These are phyloP conservation scores for Lepiota venenata DNA, from an alignment of 768 basidiomycete species.

Conservation along the genomic window DNA sequence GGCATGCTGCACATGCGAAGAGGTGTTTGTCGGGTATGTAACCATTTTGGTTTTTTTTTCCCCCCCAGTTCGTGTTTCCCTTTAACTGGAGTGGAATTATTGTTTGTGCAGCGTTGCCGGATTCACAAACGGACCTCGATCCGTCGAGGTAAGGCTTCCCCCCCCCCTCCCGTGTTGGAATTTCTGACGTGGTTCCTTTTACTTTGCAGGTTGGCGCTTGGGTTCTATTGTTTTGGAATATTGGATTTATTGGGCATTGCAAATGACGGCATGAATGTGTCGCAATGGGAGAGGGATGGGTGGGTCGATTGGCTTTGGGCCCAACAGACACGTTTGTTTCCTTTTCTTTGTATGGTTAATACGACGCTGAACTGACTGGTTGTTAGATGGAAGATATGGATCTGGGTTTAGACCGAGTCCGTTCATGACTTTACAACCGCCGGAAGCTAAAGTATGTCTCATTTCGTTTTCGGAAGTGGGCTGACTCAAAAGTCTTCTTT, in stretches of 20 bases:
- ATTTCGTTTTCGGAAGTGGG: not conserved
- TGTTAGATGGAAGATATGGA: constrained; percentile 53
- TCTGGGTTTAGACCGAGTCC: constrained; percentile 75
- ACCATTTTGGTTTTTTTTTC: not conserved
- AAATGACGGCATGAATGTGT: constrained; percentile 30
- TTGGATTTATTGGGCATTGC: constrained; percentile 72
- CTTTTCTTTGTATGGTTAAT: too few species aligned
- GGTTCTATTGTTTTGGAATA: constrained; percentile 85
- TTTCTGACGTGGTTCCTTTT: constrained; percentile 4
- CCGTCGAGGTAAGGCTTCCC: constrained; percentile 53
- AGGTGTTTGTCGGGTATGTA: constrained; percentile 57
- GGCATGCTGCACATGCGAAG: constrained; percentile 63
- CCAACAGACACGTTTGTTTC: constrained; percentile 58
- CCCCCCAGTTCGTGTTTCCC: not conserved
- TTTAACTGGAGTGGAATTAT: not conserved
- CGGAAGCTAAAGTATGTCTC: constrained; percentile 17
- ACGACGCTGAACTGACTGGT: too few species aligned
- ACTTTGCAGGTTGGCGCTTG: constrained; percentile 66
- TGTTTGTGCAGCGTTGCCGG: constrained; percentile 51
- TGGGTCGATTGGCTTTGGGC: constrained; percentile 91
- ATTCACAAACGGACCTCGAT: constrained; percentile 66
- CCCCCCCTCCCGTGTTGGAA: constrained; percentile 11
- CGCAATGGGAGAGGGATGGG: constrained; percentile 45
- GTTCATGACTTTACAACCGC: constrained; percentile 48
- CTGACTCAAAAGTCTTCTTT: not conserved